A percentile compares a stretch with the other conserved stretches of the same genome.
phyloP scores from a whole-genome alignment of 805 yeast genomes.

The Wickerhamiella brachini region DNA sequence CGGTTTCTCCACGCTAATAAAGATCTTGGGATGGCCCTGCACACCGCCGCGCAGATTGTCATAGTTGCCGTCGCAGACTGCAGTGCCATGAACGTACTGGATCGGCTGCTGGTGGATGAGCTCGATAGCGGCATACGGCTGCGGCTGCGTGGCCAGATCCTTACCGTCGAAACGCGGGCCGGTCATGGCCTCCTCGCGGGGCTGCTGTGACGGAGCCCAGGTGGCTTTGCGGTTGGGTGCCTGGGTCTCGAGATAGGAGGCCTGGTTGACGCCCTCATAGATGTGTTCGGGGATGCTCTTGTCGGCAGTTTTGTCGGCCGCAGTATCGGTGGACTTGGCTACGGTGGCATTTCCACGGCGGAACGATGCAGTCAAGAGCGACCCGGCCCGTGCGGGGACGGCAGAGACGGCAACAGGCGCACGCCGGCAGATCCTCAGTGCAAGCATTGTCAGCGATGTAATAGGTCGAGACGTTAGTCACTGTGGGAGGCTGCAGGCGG shows the following conservation, averaged over 20 bases:
- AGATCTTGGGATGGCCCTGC: slow-evolving; percentile 75
- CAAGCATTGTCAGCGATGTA: background rate
- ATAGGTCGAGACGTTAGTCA: background rate
- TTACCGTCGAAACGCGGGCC: slow-evolving; percentile 60
- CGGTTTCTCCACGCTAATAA: slow-evolving; percentile 66
- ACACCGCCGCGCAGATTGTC: slow-evolving; percentile 38
- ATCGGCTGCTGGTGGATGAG: slow-evolving; percentile 65
- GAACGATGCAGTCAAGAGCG: background rate
- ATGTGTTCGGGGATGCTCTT: slow-evolving; percentile 8
- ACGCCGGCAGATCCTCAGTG: background rate
- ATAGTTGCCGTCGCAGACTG: slow-evolving; percentile 64
- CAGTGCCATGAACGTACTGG: slow-evolving; percentile 45
- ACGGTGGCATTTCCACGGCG: slow-evolving; percentile 12
- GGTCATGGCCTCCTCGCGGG: slow-evolving; percentile 41
- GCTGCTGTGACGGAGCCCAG: slow-evolving; percentile 61
- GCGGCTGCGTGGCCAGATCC: slow-evolving; percentile 57
- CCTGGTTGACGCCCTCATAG: slow-evolving; percentile 15
- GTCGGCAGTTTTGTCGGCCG: background rate
- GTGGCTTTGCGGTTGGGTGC: slow-evolving; percentile 62
- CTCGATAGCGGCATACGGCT: slow-evolving; percentile 74
- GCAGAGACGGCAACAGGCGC: background rate
- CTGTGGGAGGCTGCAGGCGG: no score
- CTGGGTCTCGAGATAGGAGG: slow-evolving; percentile 30
- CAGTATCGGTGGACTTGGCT: slow-evolving; percentile 7
- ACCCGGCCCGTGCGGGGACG: background rate